Percentiles rank a stretch among this genome's conserved stretches.
These are phyloP conservation scores for Emmonsiellopsis sp. DNA, from an alignment of 2,329 filamentous ascomycete genomes.

Conservation along the genomic window DNA sequence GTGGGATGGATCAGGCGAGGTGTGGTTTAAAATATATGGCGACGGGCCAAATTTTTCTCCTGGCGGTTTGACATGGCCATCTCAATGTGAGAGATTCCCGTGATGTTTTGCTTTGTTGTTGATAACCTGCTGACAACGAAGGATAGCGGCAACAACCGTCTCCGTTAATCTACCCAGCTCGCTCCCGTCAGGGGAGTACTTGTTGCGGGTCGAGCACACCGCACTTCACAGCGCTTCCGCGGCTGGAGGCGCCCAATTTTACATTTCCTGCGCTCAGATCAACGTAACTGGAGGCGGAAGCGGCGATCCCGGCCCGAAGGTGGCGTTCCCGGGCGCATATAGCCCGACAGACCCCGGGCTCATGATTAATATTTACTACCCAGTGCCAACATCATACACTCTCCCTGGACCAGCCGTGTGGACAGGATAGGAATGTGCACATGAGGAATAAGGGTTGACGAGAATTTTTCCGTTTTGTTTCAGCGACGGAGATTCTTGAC, in stretches of 20 bases:
- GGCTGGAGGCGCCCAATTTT: constrained; percentile 6
- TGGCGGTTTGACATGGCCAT: constrained; percentile 32
- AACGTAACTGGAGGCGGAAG: constrained; percentile 11
- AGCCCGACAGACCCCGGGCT: constrained; percentile 12
- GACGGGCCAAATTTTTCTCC: constrained; percentile 24
- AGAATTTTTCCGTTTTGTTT: too few species aligned
- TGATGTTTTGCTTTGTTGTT: background rate
- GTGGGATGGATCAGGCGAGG: constrained; percentile 29
- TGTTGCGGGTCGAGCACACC: constrained; percentile 7
- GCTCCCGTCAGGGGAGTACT: constrained; percentile 3
- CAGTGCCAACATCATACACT: constrained; percentile 8
- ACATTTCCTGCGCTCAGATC: constrained; percentile 13
- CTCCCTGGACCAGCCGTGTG: constrained; percentile 11
- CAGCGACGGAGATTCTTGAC: too few species aligned
- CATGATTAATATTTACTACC: constrained; percentile 13
- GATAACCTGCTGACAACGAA: background rate
- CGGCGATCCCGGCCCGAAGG: constrained; percentile 9
- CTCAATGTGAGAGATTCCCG: constrained; percentile 21
- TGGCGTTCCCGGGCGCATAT: constrained; percentile 15
- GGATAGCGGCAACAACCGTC: background rate
- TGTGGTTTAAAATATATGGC: constrained; percentile 40
- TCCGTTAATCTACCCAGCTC: background rate
- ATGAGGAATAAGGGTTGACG: background rate
- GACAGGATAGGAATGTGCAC: background rate
- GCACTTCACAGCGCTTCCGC: constrained; percentile 4